Evolutionary conservation across 306 rosid species (phyloP).

Genomic region (Cucurbita argyrosperma): DNA sequence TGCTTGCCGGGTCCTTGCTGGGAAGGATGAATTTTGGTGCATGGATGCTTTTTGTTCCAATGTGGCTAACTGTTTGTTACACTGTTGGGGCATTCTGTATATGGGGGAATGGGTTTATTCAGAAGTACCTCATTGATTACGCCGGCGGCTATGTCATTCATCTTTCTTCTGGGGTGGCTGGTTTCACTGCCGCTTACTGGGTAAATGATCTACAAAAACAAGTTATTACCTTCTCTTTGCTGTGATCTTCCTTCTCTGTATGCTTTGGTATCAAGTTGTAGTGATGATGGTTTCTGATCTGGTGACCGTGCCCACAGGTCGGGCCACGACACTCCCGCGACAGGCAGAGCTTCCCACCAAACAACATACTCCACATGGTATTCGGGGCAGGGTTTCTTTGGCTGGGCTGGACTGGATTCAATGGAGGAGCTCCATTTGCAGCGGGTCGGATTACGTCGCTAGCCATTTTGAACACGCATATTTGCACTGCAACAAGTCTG

Average conservation of each 20-base stretch:
- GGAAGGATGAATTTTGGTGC: conserved; percentile 68
- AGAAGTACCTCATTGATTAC: conserved; percentile 26
- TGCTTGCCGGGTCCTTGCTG: conserved; percentile 60
- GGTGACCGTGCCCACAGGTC: conserved; percentile 20
- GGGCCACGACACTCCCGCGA: conserved; percentile 56
- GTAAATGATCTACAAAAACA: conserved; percentile 18
- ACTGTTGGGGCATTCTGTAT: conserved; percentile 52
- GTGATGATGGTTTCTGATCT: not conserved
- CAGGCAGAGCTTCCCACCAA: conserved; percentile 57
- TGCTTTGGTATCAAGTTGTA: not conserved
- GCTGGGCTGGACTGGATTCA: conserved; percentile 79
- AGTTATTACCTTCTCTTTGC: not conserved
- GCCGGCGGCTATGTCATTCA: conserved; percentile 71
- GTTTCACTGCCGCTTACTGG: conserved; percentile 73
- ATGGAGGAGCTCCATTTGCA: conserved; percentile 61
- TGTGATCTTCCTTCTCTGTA: not conserved
- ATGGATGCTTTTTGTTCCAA: conserved; percentile 68
- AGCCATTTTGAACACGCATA: conserved; percentile 54
- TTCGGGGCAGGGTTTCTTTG: conserved; percentile 72
- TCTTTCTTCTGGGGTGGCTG: conserved; percentile 66
- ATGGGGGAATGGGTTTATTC: conserved; percentile 48
- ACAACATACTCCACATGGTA: conserved; percentile 60
- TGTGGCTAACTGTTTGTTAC: conserved; percentile 55
- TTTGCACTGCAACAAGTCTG: conserved; percentile 59
- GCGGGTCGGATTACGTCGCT: conserved; percentile 31